These are phyloP conservation scores for Dittrichia graveolens DNA, from an alignment of 129 eudicot species.

Conservation along the genomic window DNA sequence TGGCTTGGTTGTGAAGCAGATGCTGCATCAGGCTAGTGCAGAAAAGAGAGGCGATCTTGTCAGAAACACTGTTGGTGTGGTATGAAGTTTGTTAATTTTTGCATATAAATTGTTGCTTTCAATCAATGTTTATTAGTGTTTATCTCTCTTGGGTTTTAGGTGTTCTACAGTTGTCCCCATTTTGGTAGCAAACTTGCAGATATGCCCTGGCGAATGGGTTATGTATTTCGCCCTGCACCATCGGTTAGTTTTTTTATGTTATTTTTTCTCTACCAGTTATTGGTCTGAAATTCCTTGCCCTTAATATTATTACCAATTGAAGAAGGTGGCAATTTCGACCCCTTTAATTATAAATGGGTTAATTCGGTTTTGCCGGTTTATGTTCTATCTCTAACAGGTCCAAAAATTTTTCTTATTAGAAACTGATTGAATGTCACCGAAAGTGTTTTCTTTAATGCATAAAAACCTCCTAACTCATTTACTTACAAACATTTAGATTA, in stretches of 20 bases:
- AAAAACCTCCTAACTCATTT: not conserved
- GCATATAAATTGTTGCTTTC: slow-evolving; percentile 1
- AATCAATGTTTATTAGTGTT: not conserved
- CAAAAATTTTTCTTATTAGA: not conserved
- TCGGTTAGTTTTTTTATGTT: slow-evolving; percentile 48
- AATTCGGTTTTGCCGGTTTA: not conserved
- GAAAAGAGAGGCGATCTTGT: slow-evolving; percentile 75
- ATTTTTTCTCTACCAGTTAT: not conserved
- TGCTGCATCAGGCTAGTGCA: slow-evolving; percentile 84
- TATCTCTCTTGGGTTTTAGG: slow-evolving; percentile 45
- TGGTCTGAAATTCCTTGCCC: not conserved
- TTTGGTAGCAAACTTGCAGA: slow-evolving; percentile 99
- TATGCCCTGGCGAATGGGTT: slow-evolving; percentile 99
- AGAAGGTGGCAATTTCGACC: too few relatives aligned
- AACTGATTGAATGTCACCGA: not conserved
- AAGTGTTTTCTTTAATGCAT: not conserved
- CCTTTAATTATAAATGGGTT: not conserved
- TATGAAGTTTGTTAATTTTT: slow-evolving; percentile 43
- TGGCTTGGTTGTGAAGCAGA: slow-evolving; percentile 97
- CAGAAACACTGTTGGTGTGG: slow-evolving; percentile 82
- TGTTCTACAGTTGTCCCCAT: slow-evolving; percentile 97
- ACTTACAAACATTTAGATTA: not conserved
- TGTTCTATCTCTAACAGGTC: not conserved
- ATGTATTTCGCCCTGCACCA: slow-evolving; percentile 98
- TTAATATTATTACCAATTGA: not conserved